Evolutionary conservation across 1,284 basidiomycete genomes (phyloP), one percentile per base, ranked within the genome.

Genomic region (Mycosarcoma maydis): DNA sequence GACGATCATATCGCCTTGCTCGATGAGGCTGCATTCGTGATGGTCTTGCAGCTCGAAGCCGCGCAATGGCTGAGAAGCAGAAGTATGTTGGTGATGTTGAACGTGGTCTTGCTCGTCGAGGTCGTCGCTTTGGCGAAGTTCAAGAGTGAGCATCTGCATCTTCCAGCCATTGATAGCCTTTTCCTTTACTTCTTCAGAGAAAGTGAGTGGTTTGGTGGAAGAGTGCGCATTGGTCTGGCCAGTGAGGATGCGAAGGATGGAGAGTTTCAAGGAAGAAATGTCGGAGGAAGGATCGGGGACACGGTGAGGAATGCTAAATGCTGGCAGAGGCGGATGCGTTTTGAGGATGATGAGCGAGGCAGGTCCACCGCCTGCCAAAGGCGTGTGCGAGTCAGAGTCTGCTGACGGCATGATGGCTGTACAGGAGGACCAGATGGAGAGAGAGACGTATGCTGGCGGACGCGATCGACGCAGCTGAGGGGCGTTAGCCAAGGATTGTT

Each of bases 111-210:
- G 57, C 1, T 70, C 61, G 23, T 67, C 64, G 19, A 74, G 68
- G 34, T 75, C 64, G 33, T 69, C 74, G 32, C 56, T 58, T 44
- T 81, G 80, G 16, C 70, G 54, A n/a, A 80, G 73, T 34, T 79
- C 66, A n/a, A 81, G 69, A 2, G 67, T 66, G 43, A 81, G 65
- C 73, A 77, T 75, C 43, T 73, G 64, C 53, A 77, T 74, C 32
- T 79, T 72, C 80, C 80, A 81, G 24, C 73, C 68, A 20, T 78
- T 75, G 46, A 81, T 73, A 14, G 78, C 74, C 43, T 68, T 64
- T 38, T 76, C 71, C 55, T 78, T 78, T 50, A 81, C 59, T 42
- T 77, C 67, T 43, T 81, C 78, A 6, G 73, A 75, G 65, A 62
- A 68, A 9, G 73, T 76, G 40, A 77, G 62, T 8, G 71, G 58